Percentiles rank a stretch among this genome's conserved stretches.
Evolutionary conservation across 2,329 filamentous ascomycete genomes (phyloP).

Genomic region (Neofusicoccum kwambonambiense): DNA sequence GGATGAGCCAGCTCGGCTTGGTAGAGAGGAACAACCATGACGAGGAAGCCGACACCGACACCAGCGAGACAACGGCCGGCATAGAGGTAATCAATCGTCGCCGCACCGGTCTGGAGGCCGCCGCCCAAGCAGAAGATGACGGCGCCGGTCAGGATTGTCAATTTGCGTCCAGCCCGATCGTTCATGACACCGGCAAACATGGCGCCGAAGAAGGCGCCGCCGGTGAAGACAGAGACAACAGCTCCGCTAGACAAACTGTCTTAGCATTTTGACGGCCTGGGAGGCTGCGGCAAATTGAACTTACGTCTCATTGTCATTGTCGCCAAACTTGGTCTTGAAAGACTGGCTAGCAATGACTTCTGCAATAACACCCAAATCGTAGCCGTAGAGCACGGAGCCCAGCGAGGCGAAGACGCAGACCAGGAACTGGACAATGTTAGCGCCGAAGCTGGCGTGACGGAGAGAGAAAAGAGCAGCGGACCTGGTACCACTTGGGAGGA

Average conservation of each 20-base stretch:
- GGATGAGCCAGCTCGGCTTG: constrained; percentile 80
- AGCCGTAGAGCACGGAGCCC: constrained; percentile 59
- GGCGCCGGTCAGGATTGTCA: constrained; percentile 70
- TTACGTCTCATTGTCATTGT: constrained; percentile 37
- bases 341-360: constrained; percentile 52
- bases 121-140: constrained; percentile 72
- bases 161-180: constrained; percentile 66
- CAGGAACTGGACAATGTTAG: constrained; percentile 49
- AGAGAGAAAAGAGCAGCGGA: constrained; percentile 25
- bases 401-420: constrained; percentile 59
- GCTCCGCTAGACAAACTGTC: constrained; percentile 52
- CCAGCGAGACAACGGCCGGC: constrained; percentile 69
- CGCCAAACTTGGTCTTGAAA: constrained; percentile 43
- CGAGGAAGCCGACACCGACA: constrained; percentile 60
- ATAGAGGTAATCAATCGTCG: constrained; percentile 61
- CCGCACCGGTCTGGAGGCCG: constrained; percentile 69
- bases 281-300: constrained; percentile 4
- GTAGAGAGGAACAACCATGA: constrained; percentile 69
- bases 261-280: too few relatives aligned
- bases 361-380: constrained; percentile 61
- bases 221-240: constrained; percentile 76
- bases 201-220: constrained; percentile 70
- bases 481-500: constrained; percentile 59
- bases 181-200: constrained; percentile 61
- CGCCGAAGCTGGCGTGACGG: neutral